Evolutionary conservation across 129 eudicot genomes (phyloP), one percentile per base, ranked within the genome.

Genomic region (Chrysanthemum lavandulifolium): DNA sequence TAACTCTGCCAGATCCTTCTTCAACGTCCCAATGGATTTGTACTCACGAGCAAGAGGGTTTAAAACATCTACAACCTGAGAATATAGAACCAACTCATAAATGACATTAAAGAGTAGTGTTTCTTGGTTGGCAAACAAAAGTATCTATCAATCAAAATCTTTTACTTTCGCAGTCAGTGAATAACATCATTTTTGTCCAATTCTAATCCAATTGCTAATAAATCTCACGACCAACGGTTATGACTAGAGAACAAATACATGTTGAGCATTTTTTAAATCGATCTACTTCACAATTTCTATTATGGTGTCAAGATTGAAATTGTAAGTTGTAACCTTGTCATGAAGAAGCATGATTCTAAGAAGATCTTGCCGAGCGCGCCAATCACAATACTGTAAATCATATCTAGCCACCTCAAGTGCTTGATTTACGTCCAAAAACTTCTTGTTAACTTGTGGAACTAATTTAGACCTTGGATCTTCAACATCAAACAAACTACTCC

Each of bases 11-110:
- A 94, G 87, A 65, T 94, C 98, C 76, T 88, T 94, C 80, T 84
- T 31, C 36, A 31, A 31, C 4, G 36, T 31, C 36, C 36, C 36
- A 31, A 31, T 86, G 65, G 98, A 94, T 80, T 94, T 94, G 84
- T 84, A 94, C 8, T 94, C 98, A 47, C 98, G 98, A 1, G 96
- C 98, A 68, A 94, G 85, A 82, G 98, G 98, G 72, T 94, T 94
- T 65, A 94, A 68, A 73, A 90, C 98, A 52, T 94, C 98, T 21
- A 94, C 98, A 71, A 94, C 98, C 98, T 94, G 72, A 73, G 85
- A 63, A 40, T 43, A 57, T 19, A 58, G 5, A 43, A 13, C 66
- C 66, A 18, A 2, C 56, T 36, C 57, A 56, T 6, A 43, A 71
- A 23, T 23, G 25, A 23, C 25, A 23, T 23, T 23, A 23, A 23